Percentiles rank a stretch among this genome's conserved stretches.
These are phyloP conservation scores for Talaromyces sp. DNA, from an alignment of 2,329 filamentous ascomycete genomes.

Conservation along the genomic window DNA sequence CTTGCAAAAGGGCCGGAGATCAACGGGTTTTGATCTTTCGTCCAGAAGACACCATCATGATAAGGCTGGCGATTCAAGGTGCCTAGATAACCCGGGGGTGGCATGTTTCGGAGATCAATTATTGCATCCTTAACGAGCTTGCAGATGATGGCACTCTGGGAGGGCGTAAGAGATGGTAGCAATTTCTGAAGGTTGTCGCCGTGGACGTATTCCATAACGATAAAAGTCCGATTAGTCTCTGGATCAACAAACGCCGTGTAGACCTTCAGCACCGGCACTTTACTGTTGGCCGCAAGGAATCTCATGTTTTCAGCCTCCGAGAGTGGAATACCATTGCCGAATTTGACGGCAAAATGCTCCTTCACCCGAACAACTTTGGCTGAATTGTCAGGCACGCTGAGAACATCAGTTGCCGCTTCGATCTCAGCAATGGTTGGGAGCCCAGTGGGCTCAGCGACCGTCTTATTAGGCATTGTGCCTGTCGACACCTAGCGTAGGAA, in stretches of 20 bases:
- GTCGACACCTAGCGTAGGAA: too few species aligned
- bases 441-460: too few species aligned
- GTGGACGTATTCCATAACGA: too few species aligned
- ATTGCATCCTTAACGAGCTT: too few species aligned
- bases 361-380: constrained; percentile 19
- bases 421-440: constrained; percentile 19
- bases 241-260: constrained; percentile 6
- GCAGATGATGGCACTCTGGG: too few species aligned
- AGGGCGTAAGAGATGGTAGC: too few species aligned
- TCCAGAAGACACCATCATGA: constrained; percentile 19
- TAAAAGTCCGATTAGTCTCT: too few species aligned
- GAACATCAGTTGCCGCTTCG: constrained; percentile 16
- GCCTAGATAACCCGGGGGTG: constrained; percentile 15
- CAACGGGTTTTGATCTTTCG: constrained; percentile 8
- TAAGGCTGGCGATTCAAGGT: constrained; percentile 17
- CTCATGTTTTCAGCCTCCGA: constrained; percentile 20
- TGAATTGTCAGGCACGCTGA: constrained; percentile 16
- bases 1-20: constrained; percentile 18
- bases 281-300: constrained; percentile 18
- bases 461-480: too few species aligned
- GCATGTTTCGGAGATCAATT: constrained; percentile 16
- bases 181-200: too few species aligned
- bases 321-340: constrained; percentile 15
- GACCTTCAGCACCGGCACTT: constrained; percentile 18
- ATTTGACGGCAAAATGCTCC: constrained; percentile 20